A percentile compares a stretch with the other conserved stretches of the same genome.
Conservation (phyloP, 371 early-diverging fungal genomes). For the Quaeritorhiza haematococci region DNA sequence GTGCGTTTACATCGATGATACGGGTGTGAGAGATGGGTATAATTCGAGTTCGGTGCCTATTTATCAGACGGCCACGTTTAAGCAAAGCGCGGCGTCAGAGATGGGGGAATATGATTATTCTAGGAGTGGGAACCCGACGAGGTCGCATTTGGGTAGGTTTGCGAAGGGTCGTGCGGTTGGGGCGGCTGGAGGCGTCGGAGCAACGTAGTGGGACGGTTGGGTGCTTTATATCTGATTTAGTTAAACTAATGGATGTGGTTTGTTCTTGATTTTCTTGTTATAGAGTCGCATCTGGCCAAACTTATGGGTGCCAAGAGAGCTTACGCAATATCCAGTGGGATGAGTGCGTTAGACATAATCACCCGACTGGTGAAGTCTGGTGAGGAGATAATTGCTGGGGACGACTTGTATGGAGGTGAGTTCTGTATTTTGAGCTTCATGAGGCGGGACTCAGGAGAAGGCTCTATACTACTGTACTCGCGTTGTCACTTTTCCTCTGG, state of each 20-base stretch:
- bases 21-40: slow-evolving; percentile 65
- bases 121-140: slow-evolving; percentile 84
- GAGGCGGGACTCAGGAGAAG: too few relatives aligned
- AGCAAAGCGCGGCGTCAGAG: slow-evolving; percentile 68
- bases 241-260: neutral
- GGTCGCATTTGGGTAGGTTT: slow-evolving; percentile 68
- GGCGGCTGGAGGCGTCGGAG: too few relatives aligned
- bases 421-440: neutral
- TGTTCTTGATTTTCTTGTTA: neutral
- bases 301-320: slow-evolving; percentile 76
- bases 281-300: slow-evolving; percentile 81
- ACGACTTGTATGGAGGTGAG: slow-evolving; percentile 82
- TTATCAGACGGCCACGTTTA: slow-evolving; percentile 96
- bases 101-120: slow-evolving; percentile 91
- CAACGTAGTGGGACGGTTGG: too few relatives aligned
- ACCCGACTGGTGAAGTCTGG: slow-evolving; percentile 71
- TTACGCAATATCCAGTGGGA: slow-evolving; percentile 77
- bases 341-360: slow-evolving; percentile 84
- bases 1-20: slow-evolving; percentile 69
- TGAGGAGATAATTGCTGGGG: slow-evolving; percentile 81
- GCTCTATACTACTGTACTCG: too few relatives aligned
- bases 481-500: neutral
- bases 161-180: neutral
- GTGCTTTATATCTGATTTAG: too few relatives aligned
- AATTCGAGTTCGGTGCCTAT: slow-evolving; percentile 89